These are phyloP conservation scores for Penicillium macrosclerotiorum DNA, from an alignment of 495 filamentous ascomycete genomes.

Conservation along the genomic window DNA sequence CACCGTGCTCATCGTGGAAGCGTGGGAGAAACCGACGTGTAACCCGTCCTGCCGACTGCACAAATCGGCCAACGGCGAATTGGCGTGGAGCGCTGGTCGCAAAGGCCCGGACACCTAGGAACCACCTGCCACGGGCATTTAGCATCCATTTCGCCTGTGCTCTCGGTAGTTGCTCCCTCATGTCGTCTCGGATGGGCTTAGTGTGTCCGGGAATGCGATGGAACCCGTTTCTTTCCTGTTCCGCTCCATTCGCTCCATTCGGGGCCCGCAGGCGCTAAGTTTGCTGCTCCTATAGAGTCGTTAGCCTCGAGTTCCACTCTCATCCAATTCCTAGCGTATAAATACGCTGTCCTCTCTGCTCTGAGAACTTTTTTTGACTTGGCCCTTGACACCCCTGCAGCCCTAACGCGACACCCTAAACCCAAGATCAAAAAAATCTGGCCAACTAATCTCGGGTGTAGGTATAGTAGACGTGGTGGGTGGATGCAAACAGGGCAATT, in stretches of 20 bases:
- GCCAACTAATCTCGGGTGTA: neutral
- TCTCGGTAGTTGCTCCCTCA: too few relatives aligned
- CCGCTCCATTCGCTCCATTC: constrained; percentile 31
- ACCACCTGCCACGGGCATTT: neutral
- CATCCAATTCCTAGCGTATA: constrained; percentile 9
- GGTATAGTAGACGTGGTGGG: constrained; percentile 2
- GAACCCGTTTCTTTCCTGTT: constrained; percentile 26
- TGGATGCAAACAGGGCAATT: constrained; percentile 23
- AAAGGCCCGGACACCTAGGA: neutral
- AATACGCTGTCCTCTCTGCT: constrained; percentile 6
- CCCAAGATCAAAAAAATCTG: neutral
- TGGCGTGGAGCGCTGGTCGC: neutral
- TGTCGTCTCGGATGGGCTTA: constrained; percentile 2
- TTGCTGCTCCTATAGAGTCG: constrained; percentile 8
- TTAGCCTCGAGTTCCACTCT: constrained; percentile 18
- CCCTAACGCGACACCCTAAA: neutral
- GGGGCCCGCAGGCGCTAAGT: constrained; percentile 20
- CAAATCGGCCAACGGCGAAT: neutral
- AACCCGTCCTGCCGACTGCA: constrained; percentile 9
- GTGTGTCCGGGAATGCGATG: constrained; percentile 5
- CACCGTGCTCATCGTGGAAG: neutral
- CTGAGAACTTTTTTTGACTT: neutral
- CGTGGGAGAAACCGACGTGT: neutral
- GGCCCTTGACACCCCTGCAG: neutral
- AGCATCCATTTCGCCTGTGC: neutral